These are phyloP conservation scores for Saksenaea oblongispora DNA, from an alignment of 371 early-diverging fungal species.

Conservation along the genomic window DNA sequence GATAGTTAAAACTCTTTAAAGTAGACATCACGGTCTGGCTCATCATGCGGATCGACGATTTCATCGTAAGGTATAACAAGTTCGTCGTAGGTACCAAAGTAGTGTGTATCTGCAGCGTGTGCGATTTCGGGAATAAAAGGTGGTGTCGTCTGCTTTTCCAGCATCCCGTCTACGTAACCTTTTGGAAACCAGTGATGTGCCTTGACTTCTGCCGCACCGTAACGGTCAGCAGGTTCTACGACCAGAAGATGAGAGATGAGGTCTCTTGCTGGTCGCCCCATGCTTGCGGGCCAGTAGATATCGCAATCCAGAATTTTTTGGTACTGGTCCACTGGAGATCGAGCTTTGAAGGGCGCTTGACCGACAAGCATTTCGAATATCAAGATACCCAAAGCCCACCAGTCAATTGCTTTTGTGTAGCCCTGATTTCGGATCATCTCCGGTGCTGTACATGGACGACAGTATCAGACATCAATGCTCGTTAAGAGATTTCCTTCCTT, in stretches of 20 bases:
- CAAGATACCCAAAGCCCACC: conserved; percentile 87
- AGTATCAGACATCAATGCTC: background rate
- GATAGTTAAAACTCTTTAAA: background rate
- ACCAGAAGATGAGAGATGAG: conserved; percentile 84
- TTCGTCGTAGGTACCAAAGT: background rate
- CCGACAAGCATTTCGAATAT: conserved; percentile 93
- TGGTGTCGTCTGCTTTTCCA: background rate
- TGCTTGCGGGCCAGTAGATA: conserved; percentile 77
- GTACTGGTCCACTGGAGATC: conserved; percentile 85
- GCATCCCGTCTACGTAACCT: background rate
- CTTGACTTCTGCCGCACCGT: conserved; percentile 93
- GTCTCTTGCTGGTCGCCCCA: conserved; percentile 89
- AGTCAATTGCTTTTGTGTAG: conserved; percentile 95
- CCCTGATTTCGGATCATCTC: conserved; percentile 96
- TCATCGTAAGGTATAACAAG: background rate
- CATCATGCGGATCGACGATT: background rate
- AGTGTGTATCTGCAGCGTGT: background rate
- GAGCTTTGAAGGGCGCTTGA: conserved; percentile 93
- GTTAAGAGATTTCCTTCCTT: background rate
- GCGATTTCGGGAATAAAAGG: background rate
- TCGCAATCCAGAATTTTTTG: conserved; percentile 77
- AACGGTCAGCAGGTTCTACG: conserved; percentile 83
- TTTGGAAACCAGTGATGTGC: conserved; percentile 89
- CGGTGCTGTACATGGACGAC: conserved; percentile 66
- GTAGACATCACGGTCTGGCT: background rate